Percentiles rank a stretch among this genome's conserved stretches.
These are phyloP conservation scores for Barbarea vulgaris DNA, from an alignment of 345 rosid genomes.

Conservation along the genomic window DNA sequence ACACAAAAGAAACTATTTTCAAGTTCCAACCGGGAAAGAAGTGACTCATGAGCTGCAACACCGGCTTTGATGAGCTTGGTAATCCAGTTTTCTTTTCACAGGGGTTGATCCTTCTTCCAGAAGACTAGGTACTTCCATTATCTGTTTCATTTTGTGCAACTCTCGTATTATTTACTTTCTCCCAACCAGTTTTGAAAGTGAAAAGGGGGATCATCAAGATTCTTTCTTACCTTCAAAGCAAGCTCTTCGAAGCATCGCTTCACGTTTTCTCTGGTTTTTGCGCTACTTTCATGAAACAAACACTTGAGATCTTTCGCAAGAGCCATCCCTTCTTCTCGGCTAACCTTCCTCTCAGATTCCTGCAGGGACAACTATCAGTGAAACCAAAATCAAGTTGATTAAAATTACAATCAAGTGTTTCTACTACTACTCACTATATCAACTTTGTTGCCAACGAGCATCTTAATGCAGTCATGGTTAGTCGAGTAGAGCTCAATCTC, in stretches of 20 bases:
- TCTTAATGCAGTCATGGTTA: conserved; percentile 68
- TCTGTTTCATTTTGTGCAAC: conserved; percentile 44
- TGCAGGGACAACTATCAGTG: conserved; percentile 33
- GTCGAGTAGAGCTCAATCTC: conserved; percentile 85
- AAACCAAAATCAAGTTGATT: conserved; percentile 7
- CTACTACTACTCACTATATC: conserved; percentile 60
- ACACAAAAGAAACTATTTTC: conserved; percentile 26
- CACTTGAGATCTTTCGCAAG: conserved; percentile 74
- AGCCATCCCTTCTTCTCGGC: conserved; percentile 82
- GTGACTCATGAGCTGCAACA: conserved; percentile 53
- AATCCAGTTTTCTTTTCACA: conserved; percentile 56
- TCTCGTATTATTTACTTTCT: not conserved
- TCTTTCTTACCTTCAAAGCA: conserved; percentile 56
- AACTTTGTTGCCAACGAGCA: conserved; percentile 88
- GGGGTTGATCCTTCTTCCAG: conserved; percentile 73
- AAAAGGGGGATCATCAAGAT: conserved; percentile 15
- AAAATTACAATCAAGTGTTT: not conserved
- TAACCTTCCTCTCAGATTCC: conserved; percentile 83
- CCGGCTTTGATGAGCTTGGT: conserved; percentile 35
- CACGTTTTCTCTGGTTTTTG: conserved; percentile 71
- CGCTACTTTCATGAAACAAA: conserved; percentile 83
- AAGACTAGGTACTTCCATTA: conserved; percentile 75
- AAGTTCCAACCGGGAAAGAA: not conserved
- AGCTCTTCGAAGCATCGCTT: conserved; percentile 75
- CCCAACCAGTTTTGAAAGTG: not conserved